Percentiles rank a stretch among this genome's conserved stretches.
phyloP scores from a whole-genome alignment of 345 rosid species.

The Moringa oleifera region DNA sequence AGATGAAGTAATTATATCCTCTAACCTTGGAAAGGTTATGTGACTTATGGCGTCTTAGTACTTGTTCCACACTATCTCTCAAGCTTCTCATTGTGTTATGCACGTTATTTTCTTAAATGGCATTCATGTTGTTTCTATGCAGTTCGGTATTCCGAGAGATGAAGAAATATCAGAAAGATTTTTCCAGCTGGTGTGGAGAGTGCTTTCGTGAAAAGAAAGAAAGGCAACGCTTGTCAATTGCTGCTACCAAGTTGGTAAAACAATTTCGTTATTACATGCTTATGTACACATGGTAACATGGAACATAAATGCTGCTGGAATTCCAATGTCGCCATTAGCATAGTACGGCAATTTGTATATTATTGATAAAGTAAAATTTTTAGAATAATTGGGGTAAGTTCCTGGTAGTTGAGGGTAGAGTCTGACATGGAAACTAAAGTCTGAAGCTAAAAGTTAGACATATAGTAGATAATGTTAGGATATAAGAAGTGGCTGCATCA shows the following conservation, averaged over 20 bases:
- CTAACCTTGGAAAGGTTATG: neutral
- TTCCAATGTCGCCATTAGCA: too few relatives aligned
- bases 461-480: neutral
- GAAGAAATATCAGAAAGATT: constrained; percentile 75
- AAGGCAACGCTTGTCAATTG: constrained; percentile 46
- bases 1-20: neutral
- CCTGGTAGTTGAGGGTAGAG: too few relatives aligned
- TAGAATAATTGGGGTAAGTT: too few relatives aligned
- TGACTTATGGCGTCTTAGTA: neutral
- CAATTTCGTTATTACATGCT: neutral
- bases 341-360: neutral
- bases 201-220: constrained; percentile 67
- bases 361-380: too few relatives aligned
- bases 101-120: constrained; percentile 6
- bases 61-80: neutral
- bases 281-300: neutral
- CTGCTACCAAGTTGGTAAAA: constrained; percentile 63
- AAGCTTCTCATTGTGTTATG: neutral
- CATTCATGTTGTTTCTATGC: constrained; percentile 14
- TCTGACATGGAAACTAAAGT: neutral
- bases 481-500: too few relatives aligned
- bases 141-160: constrained; percentile 88
- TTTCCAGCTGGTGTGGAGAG: constrained; percentile 90
- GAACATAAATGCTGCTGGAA: neutral
- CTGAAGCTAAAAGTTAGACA: neutral